These are phyloP conservation scores for Adansonia rubrostipa DNA, from an alignment of 441 rosid genomes.

Conservation along the genomic window DNA sequence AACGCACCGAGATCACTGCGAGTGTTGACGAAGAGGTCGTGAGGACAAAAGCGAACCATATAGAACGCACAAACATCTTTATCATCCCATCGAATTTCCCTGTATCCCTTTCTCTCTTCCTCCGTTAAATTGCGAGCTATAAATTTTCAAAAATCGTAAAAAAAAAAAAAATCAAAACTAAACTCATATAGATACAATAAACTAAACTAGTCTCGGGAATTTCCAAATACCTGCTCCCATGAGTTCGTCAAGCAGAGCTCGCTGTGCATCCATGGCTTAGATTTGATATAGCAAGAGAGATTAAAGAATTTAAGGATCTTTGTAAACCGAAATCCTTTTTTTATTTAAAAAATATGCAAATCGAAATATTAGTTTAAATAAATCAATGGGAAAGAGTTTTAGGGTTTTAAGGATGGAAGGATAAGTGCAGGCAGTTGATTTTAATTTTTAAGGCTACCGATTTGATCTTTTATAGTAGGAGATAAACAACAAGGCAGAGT, in stretches of 20 bases:
- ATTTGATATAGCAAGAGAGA: background rate
- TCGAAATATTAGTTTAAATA: background rate
- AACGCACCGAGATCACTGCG: conserved; percentile 91
- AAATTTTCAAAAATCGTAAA: background rate
- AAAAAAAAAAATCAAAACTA: background rate
- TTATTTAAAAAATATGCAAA: background rate
- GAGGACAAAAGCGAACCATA: conserved; percentile 98
- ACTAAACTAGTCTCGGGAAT: background rate
- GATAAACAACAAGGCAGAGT: too few species aligned
- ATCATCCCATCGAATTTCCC: conserved; percentile 90
- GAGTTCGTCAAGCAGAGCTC: conserved; percentile 96
- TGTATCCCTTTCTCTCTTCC: conserved; percentile 80
- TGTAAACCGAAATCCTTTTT: background rate
- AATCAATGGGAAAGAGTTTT: background rate
- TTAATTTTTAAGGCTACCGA: background rate
- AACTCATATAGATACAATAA: background rate
- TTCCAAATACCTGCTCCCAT: conserved; percentile 82
- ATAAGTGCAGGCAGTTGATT: background rate
- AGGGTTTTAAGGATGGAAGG: conserved; percentile 14
- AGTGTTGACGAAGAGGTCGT: conserved; percentile 97
- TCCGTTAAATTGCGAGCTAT: conserved; percentile 91
- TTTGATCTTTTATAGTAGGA: background rate
- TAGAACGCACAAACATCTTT: conserved; percentile 93
- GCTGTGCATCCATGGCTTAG: conserved; percentile 81
- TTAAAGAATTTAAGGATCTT: background rate